Base-by-base conservation (phyloP, 1,284 basidiomycete genomes). In the Sanghuangporus sanghuang region DNA sequence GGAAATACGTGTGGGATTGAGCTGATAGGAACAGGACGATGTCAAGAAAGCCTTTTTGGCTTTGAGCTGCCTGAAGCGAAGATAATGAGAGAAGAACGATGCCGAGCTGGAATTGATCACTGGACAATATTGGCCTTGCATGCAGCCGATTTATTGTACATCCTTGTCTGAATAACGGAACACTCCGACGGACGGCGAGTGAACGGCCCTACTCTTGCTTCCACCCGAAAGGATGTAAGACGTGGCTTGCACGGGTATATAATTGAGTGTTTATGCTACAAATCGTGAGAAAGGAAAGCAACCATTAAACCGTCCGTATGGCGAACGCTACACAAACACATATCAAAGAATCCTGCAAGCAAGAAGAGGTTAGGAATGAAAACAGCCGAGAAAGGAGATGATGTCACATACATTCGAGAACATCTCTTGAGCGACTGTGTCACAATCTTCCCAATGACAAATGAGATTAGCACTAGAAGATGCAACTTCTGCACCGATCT, bases 291-390 rank as follows among this genome's bases (percentile, higher is more conserved):
- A 36, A n/a, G 52, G 50, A 35, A 38, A 46, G 49, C 14, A 21
- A n/a, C 42, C 21, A 35, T 53, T 60, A 82, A 67, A 77, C 72
- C 67, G 80, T 82, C 72, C 81, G 81, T 66, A 90, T 79, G 65
- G 87, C 87, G 71, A 89, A 84, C 44, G 87, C 86, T 71, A 89
- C 84, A 78, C 87, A 89, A 73, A 88, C 84, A 79, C 86, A 89
- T 69, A 89, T 88, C 71, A 90, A 74, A 60, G 85, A 85, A 72
- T 89, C 86, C 88, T 90, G 71, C 57, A 63, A 69, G 64, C 49
- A 62, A 16, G 32, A n/a, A 46, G 3, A n/a, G 8, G 61, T 65
- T 42, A 68, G 64, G 40, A 56, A 52, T 42, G 38, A 50, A 40
- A 50, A 36, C 14, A 35, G 50, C 59, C 59, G 62, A 69, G 57